Evolutionary conservation across 305 asterid genomes (phyloP).

Genomic region (Fraxinus baroniana): DNA sequence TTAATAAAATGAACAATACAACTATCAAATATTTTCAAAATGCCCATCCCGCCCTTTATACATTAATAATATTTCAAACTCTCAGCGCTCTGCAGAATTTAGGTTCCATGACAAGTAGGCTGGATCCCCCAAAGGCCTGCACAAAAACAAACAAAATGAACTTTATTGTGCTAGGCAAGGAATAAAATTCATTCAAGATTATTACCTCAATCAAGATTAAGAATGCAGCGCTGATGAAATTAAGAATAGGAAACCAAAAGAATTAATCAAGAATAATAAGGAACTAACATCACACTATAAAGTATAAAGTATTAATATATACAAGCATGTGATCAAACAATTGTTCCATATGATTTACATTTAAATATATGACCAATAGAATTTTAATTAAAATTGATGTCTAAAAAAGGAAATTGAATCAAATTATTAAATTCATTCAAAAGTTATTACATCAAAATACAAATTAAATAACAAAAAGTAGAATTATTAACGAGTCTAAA

Average conservation of each 20-base stretch:
- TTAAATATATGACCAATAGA: too few relatives aligned
- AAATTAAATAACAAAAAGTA: too few relatives aligned
- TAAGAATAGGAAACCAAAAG: neutral
- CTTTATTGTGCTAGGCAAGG: neutral
- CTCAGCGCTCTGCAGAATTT: conserved; percentile 32
- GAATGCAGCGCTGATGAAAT: neutral
- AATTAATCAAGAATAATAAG: neutral
- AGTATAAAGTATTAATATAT: neutral
- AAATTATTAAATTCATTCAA: too few relatives aligned
- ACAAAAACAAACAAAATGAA: neutral
- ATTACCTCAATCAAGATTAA: neutral
- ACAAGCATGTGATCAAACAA: too few relatives aligned
- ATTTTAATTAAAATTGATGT: too few relatives aligned
- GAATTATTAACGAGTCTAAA: too few relatives aligned
- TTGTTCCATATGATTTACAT: too few relatives aligned
- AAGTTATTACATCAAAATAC: too few relatives aligned
- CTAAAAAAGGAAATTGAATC: too few relatives aligned
- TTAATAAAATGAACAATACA: neutral
- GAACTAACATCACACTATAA: neutral
- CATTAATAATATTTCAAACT: too few relatives aligned
- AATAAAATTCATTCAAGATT: neutral
- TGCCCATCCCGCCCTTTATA: too few relatives aligned
- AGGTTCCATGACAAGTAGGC: conserved; percentile 77
- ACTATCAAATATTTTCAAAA: neutral
- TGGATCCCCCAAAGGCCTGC: conserved; percentile 91